Evolutionary conservation across 2,329 filamentous ascomycete genomes (phyloP), one percentile per base, ranked within the genome.

Genomic region (Dactylellina haptotyla): DNA sequence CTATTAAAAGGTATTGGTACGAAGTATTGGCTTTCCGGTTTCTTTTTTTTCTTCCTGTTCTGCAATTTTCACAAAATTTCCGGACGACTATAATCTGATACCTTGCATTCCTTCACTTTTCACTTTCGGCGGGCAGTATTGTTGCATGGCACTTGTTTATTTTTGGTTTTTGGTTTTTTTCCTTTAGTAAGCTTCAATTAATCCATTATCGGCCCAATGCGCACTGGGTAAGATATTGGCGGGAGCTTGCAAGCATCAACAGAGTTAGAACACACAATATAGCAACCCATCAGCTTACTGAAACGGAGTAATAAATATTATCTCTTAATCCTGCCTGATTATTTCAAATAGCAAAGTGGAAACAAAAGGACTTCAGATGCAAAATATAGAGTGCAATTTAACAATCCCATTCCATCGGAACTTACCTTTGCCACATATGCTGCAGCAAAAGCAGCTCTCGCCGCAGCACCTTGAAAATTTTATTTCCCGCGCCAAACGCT

Each of bases 11-110:
- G n/a, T n/a, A n/a, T n/a, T n/a, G n/a, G n/a, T n/a, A n/a, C n/a
- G n/a, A n/a, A n/a, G n/a, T n/a, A n/a, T n/a, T 8, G 20, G 53
- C 53, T 39, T 28, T 34, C 25, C 20, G 30, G 57, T 46, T 20
- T 32, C 28, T 30, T 10, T 34, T 34, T 34, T 34, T 34, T 34
- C 6, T 6, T 34, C 32, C 32, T 14, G 6, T 34, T 34, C 14
- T 6, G 6, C 41, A 14, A 20, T 20, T 53, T 16, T 16, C 14
- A 23, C 63, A 39, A 59, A 45, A 51, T 39, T 45, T 59, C 34
- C 28, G 34, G 53, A 26, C 16, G 32, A 45, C 59, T 43, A 58
- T 67, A 14, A 43, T 53, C 25, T 34, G 45, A 67, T 67, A 67
- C 28, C 32, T 67, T 66, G 34, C 41, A n/a, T 41, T 26, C 20